phyloP scores from a whole-genome alignment of 208 protist species.

The Acanthamoeba lenticulata region DNA sequence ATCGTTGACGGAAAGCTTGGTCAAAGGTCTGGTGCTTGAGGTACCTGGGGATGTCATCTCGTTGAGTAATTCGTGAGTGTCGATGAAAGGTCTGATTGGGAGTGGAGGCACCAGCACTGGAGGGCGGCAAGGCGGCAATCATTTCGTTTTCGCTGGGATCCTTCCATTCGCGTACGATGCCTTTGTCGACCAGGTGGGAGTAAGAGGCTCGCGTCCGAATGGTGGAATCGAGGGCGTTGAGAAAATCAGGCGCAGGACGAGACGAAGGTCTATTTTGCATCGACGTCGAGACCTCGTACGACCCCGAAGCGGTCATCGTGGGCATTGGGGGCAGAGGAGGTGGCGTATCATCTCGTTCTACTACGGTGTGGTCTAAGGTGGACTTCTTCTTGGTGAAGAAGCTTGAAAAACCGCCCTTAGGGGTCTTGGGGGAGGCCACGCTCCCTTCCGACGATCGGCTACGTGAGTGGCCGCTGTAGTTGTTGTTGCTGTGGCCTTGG shows the following conservation, averaged over 20 bases:
- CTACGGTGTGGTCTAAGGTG: no score
- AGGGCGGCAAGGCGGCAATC: neutral
- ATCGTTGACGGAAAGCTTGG: neutral
- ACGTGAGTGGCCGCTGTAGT: no score
- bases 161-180: conserved; percentile 49
- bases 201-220: neutral
- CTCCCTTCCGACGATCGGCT: no score
- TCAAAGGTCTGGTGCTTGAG: neutral
- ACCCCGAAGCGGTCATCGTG: no score
- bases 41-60: neutral
- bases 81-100: neutral
- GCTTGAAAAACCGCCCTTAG: no score
- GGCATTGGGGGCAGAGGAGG: neutral
- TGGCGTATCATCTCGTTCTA: no score
- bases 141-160: neutral
- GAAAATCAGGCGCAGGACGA: neutral
- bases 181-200: neutral
- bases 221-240: neutral
- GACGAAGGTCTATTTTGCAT: neutral
- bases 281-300: neutral
- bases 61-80: neutral
- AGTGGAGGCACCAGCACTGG: neutral
- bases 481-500: no score
- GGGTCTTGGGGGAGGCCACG: no score
- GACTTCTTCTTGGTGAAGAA: no score